Conservation (phyloP, 495 filamentous ascomycete species). For the Penicillium paradoxum region DNA sequence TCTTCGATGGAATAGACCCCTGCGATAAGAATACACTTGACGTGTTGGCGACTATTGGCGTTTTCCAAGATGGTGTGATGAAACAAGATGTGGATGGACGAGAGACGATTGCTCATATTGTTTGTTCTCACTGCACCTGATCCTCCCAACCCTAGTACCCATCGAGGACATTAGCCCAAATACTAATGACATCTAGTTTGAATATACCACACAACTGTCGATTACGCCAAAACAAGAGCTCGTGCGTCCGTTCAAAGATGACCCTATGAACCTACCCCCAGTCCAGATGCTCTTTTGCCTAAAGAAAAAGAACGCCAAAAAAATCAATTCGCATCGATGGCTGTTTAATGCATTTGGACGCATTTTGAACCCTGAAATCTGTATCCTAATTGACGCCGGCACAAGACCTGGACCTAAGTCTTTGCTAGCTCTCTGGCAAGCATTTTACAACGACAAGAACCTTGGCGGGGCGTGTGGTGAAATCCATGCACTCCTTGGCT, state of each 20-base stretch:
- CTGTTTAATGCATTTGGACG: slow-evolving; percentile 95
- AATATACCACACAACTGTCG: slow-evolving; percentile 94
- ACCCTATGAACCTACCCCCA: slow-evolving; percentile 73
- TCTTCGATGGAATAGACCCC: slow-evolving; percentile 97
- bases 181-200: slow-evolving; percentile 52
- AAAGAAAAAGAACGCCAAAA: slow-evolving; percentile 96
- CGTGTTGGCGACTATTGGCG: slow-evolving; percentile 86
- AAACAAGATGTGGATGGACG: slow-evolving; percentile 97
- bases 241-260: slow-evolving; percentile 79
- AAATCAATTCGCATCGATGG: slow-evolving; percentile 99
- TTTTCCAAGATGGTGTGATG: slow-evolving; percentile 97
- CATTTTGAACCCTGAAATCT: slow-evolving; percentile 92
- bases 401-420: slow-evolving; percentile 90
- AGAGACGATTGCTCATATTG: slow-evolving; percentile 89
- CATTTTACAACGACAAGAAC: slow-evolving; percentile 97
- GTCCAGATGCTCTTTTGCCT: slow-evolving; percentile 97
- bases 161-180: no score
- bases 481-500: slow-evolving; percentile 93
- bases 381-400: slow-evolving; percentile 91
- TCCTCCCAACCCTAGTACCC: no score
- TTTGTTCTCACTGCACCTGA: slow-evolving; percentile 28
- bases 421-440: slow-evolving; percentile 88
- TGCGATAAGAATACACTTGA: slow-evolving; percentile 94
- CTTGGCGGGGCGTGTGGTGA: slow-evolving; percentile 97
- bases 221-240: slow-evolving; percentile 92